A percentile compares a stretch with the other conserved stretches of the same genome.
Conservation (phyloP, 805 yeast genomes). For the Candida orba region DNA sequence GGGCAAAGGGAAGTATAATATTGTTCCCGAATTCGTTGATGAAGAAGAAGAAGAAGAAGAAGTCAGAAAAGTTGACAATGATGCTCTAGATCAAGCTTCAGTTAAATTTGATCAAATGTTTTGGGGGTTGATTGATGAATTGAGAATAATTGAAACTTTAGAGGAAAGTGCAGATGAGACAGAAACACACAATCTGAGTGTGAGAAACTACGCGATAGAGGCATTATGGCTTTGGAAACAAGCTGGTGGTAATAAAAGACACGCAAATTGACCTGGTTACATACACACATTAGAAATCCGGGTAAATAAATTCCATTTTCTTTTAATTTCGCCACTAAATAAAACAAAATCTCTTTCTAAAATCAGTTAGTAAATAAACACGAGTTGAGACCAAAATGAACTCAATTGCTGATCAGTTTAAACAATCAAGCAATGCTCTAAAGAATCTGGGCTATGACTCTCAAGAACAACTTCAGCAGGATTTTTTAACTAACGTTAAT, state of each 20-base stretch:
- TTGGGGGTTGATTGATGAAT: conserved; percentile 65
- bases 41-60: conserved; percentile 23
- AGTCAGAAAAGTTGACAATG: conserved; percentile 24
- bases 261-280: conserved; percentile 14
- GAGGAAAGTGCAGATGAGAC: conserved; percentile 62
- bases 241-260: conserved; percentile 34
- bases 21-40: conserved; percentile 37
- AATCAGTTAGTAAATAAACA: neutral
- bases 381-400: conserved; percentile 21
- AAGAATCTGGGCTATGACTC: conserved; percentile 20
- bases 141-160: conserved; percentile 57
- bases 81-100: conserved; percentile 24
- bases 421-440: conserved; percentile 11
- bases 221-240: conserved; percentile 85
- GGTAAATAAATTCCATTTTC: no score
- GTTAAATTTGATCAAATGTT: conserved; percentile 36
- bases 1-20: conserved; percentile 51
- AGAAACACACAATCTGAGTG: conserved; percentile 58
- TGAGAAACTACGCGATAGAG: conserved; percentile 77
- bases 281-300: no score
- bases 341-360: neutral
- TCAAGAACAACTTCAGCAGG: conserved; percentile 27
- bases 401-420: conserved; percentile 18
- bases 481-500: conserved; percentile 28
- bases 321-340: conserved; percentile 2